A percentile compares a stretch with the other conserved stretches of the same genome.
Evolutionary conservation across 495 filamentous ascomycete species (phyloP).

Genomic region (Pyrenopolyporus hunteri): DNA sequence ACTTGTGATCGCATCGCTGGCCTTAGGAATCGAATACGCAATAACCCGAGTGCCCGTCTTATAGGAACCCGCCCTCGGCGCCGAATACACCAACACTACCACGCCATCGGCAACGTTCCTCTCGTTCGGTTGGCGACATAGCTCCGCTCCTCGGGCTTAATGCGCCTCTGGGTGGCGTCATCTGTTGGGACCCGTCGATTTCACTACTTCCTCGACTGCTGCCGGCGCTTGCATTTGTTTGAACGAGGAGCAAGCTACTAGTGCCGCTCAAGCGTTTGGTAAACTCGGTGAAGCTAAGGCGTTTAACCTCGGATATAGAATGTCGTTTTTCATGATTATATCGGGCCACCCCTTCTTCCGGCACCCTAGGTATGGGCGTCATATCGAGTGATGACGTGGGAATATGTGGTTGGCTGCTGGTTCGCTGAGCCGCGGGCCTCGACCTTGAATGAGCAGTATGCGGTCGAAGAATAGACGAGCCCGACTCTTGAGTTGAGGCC

Average conservation of each 20-base stretch:
- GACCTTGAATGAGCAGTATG: constrained; percentile 53
- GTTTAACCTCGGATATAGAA: constrained; percentile 54
- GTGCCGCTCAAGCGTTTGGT: constrained; percentile 60
- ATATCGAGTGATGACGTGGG: constrained; percentile 32
- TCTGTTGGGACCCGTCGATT: constrained; percentile 37
- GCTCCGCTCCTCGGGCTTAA: constrained; percentile 31
- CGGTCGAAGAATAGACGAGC: constrained; percentile 43
- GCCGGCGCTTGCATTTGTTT: constrained; percentile 54
- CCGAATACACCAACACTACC: constrained; percentile 42
- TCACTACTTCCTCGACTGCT: constrained; percentile 57
- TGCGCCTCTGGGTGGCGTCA: constrained; percentile 38
- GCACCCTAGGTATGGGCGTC: constrained; percentile 22
- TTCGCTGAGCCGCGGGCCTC: constrained; percentile 50
- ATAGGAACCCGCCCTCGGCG: constrained; percentile 42
- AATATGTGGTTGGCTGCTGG: constrained; percentile 53
- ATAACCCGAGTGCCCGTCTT: constrained; percentile 21
- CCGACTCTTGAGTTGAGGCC: constrained; percentile 20
- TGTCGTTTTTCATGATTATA: constrained; percentile 50
- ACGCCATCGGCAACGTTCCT: constrained; percentile 44
- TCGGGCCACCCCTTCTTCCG: constrained; percentile 25
- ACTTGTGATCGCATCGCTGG: constrained; percentile 17
- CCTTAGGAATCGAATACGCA: constrained; percentile 32
- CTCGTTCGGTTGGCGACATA: constrained; percentile 34
- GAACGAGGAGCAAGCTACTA: constrained; percentile 58
- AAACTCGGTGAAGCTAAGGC: constrained; percentile 61